Evolutionary conservation across 164 flowering plant species (phyloP).

Genomic region (Saururus chinensis): DNA sequence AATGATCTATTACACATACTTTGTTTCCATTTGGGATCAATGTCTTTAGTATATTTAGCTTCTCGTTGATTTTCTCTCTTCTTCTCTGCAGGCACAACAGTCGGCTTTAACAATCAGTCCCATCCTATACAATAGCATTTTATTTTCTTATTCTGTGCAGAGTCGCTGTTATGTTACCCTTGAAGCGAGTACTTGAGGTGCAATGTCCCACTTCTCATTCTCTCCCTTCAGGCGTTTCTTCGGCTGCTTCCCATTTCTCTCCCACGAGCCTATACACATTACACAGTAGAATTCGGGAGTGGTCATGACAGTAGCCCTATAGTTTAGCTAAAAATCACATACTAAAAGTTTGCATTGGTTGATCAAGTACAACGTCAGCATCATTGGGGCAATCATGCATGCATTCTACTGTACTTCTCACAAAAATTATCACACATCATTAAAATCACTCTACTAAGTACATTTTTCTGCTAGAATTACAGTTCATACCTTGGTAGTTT

Average conservation of each 20-base stretch:
- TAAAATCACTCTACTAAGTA: no score
- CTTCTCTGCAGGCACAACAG: background rate
- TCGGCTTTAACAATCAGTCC: background rate
- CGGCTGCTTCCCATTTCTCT: background rate
- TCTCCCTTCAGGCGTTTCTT: constrained; percentile 1
- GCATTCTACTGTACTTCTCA: no score
- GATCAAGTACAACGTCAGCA: no score
- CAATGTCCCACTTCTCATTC: background rate
- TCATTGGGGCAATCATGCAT: no score
- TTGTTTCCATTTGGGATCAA: constrained; percentile 1
- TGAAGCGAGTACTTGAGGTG: background rate
- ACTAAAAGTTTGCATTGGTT: no score
- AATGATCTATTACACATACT: background rate
- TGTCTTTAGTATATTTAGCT: background rate
- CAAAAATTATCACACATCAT: no score
- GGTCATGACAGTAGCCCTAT: background rate
- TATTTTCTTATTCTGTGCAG: background rate
- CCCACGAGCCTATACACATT: background rate
- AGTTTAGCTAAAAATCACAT: background rate
- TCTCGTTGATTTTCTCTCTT: constrained; percentile 2
- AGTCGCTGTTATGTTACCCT: background rate
- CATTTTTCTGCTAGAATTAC: no score
- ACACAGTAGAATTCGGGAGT: background rate
- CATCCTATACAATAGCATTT: background rate
- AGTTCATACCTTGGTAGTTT: background rate